These are phyloP conservation scores for Phytophthora tubulina DNA, from an alignment of 352 stramenopile genomes.

Conservation along the genomic window DNA sequence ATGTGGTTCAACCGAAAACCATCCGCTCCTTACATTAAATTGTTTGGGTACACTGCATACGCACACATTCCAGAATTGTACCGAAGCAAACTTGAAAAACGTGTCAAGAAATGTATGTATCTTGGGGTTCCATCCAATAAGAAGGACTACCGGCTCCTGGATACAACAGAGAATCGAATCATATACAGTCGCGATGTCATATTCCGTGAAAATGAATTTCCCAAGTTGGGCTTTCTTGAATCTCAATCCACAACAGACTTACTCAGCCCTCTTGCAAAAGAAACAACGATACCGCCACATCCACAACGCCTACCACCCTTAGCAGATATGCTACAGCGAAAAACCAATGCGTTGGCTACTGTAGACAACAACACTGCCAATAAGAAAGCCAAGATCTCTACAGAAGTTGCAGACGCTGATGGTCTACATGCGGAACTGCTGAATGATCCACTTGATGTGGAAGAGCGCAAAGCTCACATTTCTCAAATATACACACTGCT, in stretches of 20 bases:
- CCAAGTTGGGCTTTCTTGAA: conserved; percentile 1
- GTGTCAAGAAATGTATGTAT: conserved; percentile 1
- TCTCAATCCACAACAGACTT: no score
- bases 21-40: not conserved
- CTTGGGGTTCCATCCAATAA: conserved; percentile 1
- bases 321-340: no score
- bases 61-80: no score
- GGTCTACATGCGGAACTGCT: not conserved
- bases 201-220: conserved; percentile 12
- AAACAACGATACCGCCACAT: no score
- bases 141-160: not conserved
- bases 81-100: not conserved
- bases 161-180: not conserved
- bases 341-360: no score
- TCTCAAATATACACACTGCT: no score
- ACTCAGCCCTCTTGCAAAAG: no score
- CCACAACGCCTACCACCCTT: no score
- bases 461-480: not conserved
- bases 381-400: no score
- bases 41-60: not conserved
- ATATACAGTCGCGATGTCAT: conserved; percentile 8
- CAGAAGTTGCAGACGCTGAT: no score
- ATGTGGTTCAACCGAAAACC: not conserved
- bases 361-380: no score
- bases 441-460: conserved; percentile 1